Evolutionary conservation across 2,329 filamentous ascomycete genomes (phyloP), one percentile per base, ranked within the genome.

Genomic region (Botryotinia globosa): DNA sequence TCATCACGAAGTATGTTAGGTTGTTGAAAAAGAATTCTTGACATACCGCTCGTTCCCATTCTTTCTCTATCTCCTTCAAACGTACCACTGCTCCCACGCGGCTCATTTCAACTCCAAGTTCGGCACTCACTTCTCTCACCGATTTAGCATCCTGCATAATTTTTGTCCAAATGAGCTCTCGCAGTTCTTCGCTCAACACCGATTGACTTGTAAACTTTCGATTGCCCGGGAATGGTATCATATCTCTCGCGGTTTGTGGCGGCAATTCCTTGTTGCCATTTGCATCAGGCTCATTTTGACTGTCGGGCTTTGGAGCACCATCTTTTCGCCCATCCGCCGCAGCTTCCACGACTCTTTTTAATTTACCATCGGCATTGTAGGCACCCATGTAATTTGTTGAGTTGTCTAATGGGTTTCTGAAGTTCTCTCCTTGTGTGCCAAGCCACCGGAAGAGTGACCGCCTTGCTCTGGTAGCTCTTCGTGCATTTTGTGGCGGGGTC

Each of bases 31-130:
- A 73, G 67, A 85, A 74, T 25, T 58, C 42, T 48, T 58, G 29
- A 75, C 90, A 84, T 88, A 93, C 91, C 85, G 91, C 84, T 81
- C 84, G 81, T 74, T 85, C 82, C 89, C 88, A 91, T 76, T 88
- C 83, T 81, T 88, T 90, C 82, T 93, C 91, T 77, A 93, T 82
- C 78, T 90, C 88, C 81, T 91, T 90, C 76, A 93, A 81, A 72
- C 91, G 83, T 42, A 92, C 89, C 10, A 92, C 90, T 37, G 91
- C 91, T 51, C 86, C 91, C 45, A 93, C 89, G 77, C 91, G 85
- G 79, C 89, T 87, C 84, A 92, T 90, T 78, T 91, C 90, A 29
- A 93, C 87, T 42, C 87, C 86, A 76, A 89, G 84, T 73, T 88
- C 84, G 1, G 87, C 87, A 82, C 89, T 92, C 67, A 91, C 89